A percentile compares a stretch with the other conserved stretches of the same genome.
Conservation (phyloP, 371 early-diverging fungal genomes). For the Mortierella sp. region DNA sequence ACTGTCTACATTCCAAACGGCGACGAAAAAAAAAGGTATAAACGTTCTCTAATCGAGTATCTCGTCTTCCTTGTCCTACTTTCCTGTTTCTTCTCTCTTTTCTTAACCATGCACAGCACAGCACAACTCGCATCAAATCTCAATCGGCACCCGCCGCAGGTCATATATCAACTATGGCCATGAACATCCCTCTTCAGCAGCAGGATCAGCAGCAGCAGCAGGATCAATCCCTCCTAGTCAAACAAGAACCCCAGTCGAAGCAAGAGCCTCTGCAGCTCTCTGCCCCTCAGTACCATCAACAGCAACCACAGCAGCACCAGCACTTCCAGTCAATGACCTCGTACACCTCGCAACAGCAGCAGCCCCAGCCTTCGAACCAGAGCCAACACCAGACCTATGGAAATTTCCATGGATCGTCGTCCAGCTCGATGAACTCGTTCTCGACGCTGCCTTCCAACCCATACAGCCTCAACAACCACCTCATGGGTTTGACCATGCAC, state of each 20-base stretch:
- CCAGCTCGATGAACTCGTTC: slow-evolving; percentile 28
- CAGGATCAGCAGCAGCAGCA: slow-evolving; percentile 28
- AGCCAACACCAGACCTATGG: slow-evolving; percentile 25
- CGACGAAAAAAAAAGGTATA: not conserved
- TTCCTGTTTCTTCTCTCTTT: not conserved
- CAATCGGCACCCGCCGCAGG: slow-evolving; percentile 7
- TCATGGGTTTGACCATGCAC: slow-evolving; percentile 45
- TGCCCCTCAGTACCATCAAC: slow-evolving; percentile 19
- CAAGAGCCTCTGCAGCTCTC: slow-evolving; percentile 34
- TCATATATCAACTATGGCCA: slow-evolving; percentile 18
- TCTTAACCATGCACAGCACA: slow-evolving; percentile 16
- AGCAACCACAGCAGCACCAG: slow-evolving; percentile 25
- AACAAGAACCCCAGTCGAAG: slow-evolving; percentile 24
- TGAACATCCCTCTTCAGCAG: slow-evolving; percentile 30
- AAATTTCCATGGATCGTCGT: slow-evolving; percentile 28
- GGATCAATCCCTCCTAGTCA: slow-evolving; percentile 11
- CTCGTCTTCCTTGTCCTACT: slow-evolving; percentile 9
- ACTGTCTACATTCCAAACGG: not conserved
- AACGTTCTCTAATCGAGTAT: slow-evolving; percentile 9
- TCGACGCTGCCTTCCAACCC: slow-evolving; percentile 37
- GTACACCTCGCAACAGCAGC: slow-evolving; percentile 10
- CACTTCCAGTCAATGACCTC: slow-evolving; percentile 8
- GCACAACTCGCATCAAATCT: slow-evolving; percentile 16
- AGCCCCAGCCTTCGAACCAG: not conserved
- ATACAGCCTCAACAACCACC: slow-evolving; percentile 41